Evolutionary conservation across 306 rosid genomes (phyloP).

Genomic region (Prunus kanzakura): DNA sequence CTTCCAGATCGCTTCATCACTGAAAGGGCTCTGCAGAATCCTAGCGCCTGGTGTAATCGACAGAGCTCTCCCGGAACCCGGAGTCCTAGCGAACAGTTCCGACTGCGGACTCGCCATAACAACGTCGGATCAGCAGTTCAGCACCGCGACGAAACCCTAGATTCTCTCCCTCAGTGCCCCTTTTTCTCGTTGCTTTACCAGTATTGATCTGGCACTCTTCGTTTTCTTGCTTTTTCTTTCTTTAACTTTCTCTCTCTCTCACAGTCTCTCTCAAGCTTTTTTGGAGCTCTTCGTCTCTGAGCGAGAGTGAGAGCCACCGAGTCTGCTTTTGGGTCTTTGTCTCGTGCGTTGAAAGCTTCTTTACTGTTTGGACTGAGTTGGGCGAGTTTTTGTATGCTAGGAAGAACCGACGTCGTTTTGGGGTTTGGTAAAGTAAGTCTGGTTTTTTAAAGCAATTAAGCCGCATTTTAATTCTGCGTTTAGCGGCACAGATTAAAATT

Average conservation of each 20-base stretch:
- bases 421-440: background rate
- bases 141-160: constrained; percentile 24
- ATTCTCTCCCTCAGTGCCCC: background rate
- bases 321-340: background rate
- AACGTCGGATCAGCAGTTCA: constrained; percentile 20
- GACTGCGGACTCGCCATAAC: constrained; percentile 58
- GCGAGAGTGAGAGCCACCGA: background rate
- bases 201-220: background rate
- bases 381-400: background rate
- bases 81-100: constrained; percentile 27
- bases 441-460: background rate
- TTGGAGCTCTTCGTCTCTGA: background rate
- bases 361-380: constrained; percentile 1
- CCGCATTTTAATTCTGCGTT: constrained; percentile 1
- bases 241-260: background rate
- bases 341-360: background rate
- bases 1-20: constrained; percentile 83
- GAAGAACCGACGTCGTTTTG: constrained; percentile 14
- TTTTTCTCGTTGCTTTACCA: background rate
- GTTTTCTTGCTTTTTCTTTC: background rate
- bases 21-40: constrained; percentile 72
- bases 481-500: background rate
- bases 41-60: constrained; percentile 85
- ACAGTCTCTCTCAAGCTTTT: background rate
- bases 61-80: constrained; percentile 37